Evolutionary conservation across 306 rosid genomes (phyloP), one percentile per base, ranked within the genome.

Genomic region (Calophaca sinica): DNA sequence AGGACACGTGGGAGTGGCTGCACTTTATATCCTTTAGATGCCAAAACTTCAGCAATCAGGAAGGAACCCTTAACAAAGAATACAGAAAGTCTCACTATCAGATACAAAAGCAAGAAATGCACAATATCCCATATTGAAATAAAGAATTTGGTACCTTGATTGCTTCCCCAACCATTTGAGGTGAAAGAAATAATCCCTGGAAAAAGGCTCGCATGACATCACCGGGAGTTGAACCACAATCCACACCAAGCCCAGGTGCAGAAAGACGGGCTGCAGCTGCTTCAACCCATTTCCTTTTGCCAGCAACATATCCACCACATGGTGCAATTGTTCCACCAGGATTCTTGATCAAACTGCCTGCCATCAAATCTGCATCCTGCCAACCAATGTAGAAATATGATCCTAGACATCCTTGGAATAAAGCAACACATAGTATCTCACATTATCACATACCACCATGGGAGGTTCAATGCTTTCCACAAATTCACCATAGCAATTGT

Each of bases 161-260:
- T 55, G 97, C 96, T 82, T 91, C 97, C n/a, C 98, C 98, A 58
- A 93, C 98, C 98, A 93, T 93, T 89, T 93, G 98, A 87, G 98
- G 97, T n/a, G 98, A 89, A 80, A 93, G 98, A 84, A 86, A 91
- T 72, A 91, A 83, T 11, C 98, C 98, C 79, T 91, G 98, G 77
- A 93, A 93, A 81, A 93, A 87, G 33, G 94, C 82, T 70, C 98
- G 85, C 97, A 91, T 93, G 52, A 89, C 45, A 73, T 93, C 86
- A 7, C 98, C 98, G 0, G 98, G 94, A 68, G 91, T 88, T 62
- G 97, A 80, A 52, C 98, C 98, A 79, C 94, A 93, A 73, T 93
- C 96, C 41, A 93, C 50, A 28, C 96, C 97, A 79, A 93, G 91
- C 80, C 97, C 98, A 0, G 98, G 98, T 6, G 96, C 97, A 75